phyloP scores from a whole-genome alignment of 176 grass and related monocot genomes.

The Rhynchospora pubera region DNA sequence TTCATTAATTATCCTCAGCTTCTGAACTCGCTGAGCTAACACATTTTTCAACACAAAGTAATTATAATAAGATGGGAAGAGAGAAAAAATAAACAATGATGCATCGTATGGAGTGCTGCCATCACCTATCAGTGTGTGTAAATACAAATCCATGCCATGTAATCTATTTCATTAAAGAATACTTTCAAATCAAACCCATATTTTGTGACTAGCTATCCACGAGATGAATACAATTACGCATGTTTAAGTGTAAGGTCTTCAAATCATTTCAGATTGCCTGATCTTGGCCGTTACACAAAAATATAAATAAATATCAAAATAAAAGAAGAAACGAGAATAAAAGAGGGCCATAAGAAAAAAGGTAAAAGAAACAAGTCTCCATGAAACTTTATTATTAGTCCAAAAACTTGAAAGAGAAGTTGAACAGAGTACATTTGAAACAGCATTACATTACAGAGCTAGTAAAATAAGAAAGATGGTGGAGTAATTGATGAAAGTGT shows the following conservation, averaged over 20 bases:
- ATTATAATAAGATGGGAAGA: too few relatives aligned
- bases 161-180: too few relatives aligned
- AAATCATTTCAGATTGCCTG: too few relatives aligned
- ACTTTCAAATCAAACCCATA: too few relatives aligned
- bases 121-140: too few relatives aligned
- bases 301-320: neutral
- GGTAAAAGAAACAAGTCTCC: neutral
- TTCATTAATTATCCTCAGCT: neutral
- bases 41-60: neutral
- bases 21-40: neutral
- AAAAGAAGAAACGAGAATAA: neutral
- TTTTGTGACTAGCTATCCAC: too few relatives aligned
- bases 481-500: neutral
- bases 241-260: too few relatives aligned
- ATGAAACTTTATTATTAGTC: neutral
- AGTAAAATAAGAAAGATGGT: neutral
- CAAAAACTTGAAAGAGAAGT: neutral
- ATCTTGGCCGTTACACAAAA: too few relatives aligned
- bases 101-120: too few relatives aligned
- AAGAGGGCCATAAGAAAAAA: neutral
- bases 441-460: neutral
- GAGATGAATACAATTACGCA: too few relatives aligned
- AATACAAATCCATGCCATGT: too few relatives aligned
- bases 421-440: neutral
- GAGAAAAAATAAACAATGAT: too few relatives aligned